Conservation (phyloP, 805 yeast genomes). For the Wickerhamiella dianesei region DNA sequence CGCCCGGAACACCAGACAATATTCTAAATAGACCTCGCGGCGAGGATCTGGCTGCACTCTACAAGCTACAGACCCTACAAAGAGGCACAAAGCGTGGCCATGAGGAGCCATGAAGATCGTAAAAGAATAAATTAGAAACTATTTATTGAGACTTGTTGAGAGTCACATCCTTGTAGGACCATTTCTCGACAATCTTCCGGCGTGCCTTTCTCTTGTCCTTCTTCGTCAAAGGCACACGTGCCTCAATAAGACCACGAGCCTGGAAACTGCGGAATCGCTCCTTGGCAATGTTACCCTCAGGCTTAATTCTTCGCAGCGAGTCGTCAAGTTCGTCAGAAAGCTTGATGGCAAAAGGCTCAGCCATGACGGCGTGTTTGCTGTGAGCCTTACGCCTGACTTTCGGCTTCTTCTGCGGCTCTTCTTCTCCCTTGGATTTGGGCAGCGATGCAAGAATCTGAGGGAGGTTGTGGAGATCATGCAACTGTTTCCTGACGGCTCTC, state of each 20-base stretch:
- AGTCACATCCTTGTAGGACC: slow-evolving; percentile 76
- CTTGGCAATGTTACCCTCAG: slow-evolving; percentile 77
- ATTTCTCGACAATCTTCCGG: slow-evolving; percentile 74
- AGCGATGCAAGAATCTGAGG: background rate
- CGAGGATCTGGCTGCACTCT: slow-evolving; percentile 8
- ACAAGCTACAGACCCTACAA: slow-evolving; percentile 7
- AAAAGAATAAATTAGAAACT: background rate
- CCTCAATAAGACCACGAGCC: slow-evolving; percentile 72
- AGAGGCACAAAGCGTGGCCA: background rate
- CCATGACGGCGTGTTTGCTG: slow-evolving; percentile 35
- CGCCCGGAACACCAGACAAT: background rate
- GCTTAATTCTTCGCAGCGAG: slow-evolving; percentile 67
- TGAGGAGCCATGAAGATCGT: background rate
- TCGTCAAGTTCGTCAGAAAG: slow-evolving; percentile 79
- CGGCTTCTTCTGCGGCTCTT: slow-evolving; percentile 12
- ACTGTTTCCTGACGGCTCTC: slow-evolving; percentile 44
- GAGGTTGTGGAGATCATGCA: slow-evolving; percentile 36
- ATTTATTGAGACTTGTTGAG: background rate
- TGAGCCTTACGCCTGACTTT: slow-evolving; percentile 28
- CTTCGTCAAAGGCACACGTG: slow-evolving; percentile 52
- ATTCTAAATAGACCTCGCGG: background rate
- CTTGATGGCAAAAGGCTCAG: slow-evolving; percentile 53
- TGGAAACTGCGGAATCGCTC: slow-evolving; percentile 76
- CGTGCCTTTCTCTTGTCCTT: slow-evolving; percentile 48
- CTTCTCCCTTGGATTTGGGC: background rate